Evolutionary conservation across 2,329 filamentous ascomycete genomes (phyloP), one percentile per base, ranked within the genome.

Genomic region (Fusarium paranaense): DNA sequence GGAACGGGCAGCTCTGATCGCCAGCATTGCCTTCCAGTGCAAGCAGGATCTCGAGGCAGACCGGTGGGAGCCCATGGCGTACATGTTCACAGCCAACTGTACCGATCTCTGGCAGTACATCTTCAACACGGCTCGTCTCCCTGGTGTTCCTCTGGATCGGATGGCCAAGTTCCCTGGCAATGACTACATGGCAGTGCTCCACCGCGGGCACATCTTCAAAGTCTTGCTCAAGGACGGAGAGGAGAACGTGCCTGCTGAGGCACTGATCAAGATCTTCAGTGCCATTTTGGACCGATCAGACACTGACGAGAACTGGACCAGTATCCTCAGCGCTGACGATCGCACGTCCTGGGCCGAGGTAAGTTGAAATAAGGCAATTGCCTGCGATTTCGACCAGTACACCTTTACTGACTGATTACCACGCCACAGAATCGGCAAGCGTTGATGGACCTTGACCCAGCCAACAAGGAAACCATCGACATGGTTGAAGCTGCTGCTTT

Each of bases 241-340:
- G 32, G 38, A 50, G 50, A 67, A 56, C 62, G 45, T 65, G 22
- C 56, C 66, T 25, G 13, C 65, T 1, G 66, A 69, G 10, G 9
- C 30, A 8, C 42, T 71, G 18, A 69, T 20, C 22, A 62, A 35
- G 32, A 69, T 27, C 8, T 69, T 71, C 37, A 27, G 47, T 56
- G 25, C 59, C 10, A 52, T 71, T 33, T 33, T 71, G 13, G 11
- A 5, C 22, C 65, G 65, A 6, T 30, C 58, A 30, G 58, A 60
- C 9, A 42, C 35, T 16, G 22, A 30, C 6, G 65, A 71, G 18
- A 60, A 22, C 22, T 72, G 70, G 70, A 57, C 67, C 2, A 68
- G 70, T 16, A 72, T 72, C 56, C 64, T 72, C 16, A 66, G 61
- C 14, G 54, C 70, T 13, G 70, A 72, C 40, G 67, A 72, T 52